Evolutionary conservation across 768 basidiomycete genomes (phyloP).

Genomic region (Trametes cingulata): DNA sequence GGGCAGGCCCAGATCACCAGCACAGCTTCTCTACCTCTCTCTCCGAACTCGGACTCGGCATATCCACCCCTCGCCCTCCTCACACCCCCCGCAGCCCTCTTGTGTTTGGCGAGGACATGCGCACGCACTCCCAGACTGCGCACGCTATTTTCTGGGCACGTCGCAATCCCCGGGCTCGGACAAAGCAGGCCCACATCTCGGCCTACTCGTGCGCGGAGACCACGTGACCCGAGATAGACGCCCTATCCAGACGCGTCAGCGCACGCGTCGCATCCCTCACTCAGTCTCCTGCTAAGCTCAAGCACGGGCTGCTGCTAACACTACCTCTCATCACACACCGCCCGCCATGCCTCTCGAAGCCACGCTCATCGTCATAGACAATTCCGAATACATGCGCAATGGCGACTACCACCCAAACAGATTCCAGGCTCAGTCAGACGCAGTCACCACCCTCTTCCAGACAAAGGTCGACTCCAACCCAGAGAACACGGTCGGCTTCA

Average conservation of each 20-base stretch:
- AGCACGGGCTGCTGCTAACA: background rate
- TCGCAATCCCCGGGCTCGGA: background rate
- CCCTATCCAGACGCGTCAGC: slow-evolving; percentile 23
- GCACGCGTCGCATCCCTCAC: slow-evolving; percentile 11
- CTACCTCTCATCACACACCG: background rate
- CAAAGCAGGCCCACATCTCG: background rate
- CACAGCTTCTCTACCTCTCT: background rate
- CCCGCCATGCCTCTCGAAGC: slow-evolving; percentile 92
- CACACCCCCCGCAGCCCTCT: background rate
- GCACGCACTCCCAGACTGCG: background rate
- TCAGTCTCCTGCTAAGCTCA: background rate
- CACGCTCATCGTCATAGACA: slow-evolving; percentile 97
- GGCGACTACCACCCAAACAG: slow-evolving; percentile 88
- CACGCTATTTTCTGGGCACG: background rate
- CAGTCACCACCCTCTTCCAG: slow-evolving; percentile 86
- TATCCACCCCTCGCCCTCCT: background rate
- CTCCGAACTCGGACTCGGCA: background rate
- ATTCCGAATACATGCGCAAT: slow-evolving; percentile 96
- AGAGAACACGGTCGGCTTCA: slow-evolving; percentile 95
- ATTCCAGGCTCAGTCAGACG: slow-evolving; percentile 89
- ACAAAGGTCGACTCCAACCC: slow-evolving; percentile 96
- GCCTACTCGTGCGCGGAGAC: background rate
- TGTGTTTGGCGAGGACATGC: background rate
- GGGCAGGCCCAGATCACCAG: slow-evolving; percentile 25
- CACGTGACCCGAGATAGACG: slow-evolving; percentile 16